Conservation (phyloP, 352 stramenopile genomes). For the Pythium rhizo-oryzae region DNA sequence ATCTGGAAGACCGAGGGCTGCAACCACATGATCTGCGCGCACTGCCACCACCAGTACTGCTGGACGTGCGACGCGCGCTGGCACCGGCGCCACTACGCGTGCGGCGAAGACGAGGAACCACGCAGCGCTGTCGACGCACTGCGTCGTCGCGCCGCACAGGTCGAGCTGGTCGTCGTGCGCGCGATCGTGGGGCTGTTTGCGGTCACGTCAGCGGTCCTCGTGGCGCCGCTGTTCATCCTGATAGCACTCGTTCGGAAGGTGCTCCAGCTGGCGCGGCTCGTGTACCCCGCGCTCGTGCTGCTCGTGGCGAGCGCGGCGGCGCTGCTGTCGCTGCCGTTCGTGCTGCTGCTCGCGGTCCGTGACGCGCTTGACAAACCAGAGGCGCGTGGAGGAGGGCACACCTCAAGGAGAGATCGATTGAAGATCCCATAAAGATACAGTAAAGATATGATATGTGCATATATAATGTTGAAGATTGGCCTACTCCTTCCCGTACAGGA, state of each 20-base stretch:
- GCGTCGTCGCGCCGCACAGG: not conserved
- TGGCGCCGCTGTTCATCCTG: not conserved
- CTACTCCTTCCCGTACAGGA: constrained; percentile 31
- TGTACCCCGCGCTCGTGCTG: not conserved
- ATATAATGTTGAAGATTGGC: not conserved
- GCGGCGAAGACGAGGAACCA: not conserved
- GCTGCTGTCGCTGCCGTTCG: constrained; percentile 1
- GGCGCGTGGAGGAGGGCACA: no score
- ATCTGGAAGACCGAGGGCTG: constrained; percentile 75
- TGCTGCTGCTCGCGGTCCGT: not conserved
- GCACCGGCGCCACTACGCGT: constrained; percentile 9
- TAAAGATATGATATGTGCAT: not conserved
- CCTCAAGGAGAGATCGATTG: no score
- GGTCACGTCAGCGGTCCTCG: not conserved
- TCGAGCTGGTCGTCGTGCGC: not conserved
- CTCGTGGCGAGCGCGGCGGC: not conserved
- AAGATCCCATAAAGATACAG: not conserved
- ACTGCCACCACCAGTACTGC: constrained; percentile 49
- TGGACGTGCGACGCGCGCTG: constrained; percentile 3
- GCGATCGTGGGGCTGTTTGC: not conserved
- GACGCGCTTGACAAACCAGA: not conserved
- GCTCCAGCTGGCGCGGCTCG: not conserved
- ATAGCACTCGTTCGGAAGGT: constrained; percentile 1
- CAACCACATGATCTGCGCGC: constrained; percentile 70
- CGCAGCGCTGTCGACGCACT: not conserved